phyloP scores from a whole-genome alignment of 2,329 filamentous ascomycete genomes.

The Penicillium concentricum region DNA sequence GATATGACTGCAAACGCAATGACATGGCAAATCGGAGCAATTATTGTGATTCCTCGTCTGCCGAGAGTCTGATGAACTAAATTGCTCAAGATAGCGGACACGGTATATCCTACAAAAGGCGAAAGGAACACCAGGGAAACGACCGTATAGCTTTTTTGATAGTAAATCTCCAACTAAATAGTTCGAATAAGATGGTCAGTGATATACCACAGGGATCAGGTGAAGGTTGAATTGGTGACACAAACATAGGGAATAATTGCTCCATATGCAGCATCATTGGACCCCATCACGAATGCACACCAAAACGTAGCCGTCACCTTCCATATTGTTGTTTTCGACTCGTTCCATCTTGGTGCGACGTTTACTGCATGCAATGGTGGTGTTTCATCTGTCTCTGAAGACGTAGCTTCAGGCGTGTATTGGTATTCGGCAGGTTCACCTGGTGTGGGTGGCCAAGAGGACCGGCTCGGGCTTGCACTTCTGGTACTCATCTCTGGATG shows the following conservation, averaged over 20 bases:
- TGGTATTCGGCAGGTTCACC: not conserved
- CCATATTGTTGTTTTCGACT: conserved; percentile 20
- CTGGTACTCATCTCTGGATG: not conserved
- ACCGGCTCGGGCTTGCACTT: not conserved
- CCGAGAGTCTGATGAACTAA: conserved; percentile 51
- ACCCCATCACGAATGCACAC: conserved; percentile 24
- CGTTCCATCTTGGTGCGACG: conserved; percentile 22
- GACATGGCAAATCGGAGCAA: conserved; percentile 47
- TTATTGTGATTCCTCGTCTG: conserved; percentile 69
- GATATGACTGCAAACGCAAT: conserved; percentile 31
- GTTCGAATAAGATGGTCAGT: not conserved
- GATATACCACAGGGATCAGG: not conserved
- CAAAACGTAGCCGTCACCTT: conserved; percentile 18
- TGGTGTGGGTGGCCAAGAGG: not conserved
- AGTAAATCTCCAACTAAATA: conserved; percentile 45
- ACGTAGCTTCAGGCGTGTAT: not conserved
- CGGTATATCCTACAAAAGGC: conserved; percentile 50
- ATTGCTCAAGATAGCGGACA: conserved; percentile 47
- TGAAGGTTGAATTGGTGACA: not conserved
- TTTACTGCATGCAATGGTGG: conserved; percentile 25
- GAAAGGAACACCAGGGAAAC: conserved; percentile 52
- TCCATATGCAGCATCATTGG: conserved; percentile 25
- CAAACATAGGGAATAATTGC: conserved; percentile 20
- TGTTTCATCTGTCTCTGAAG: conserved; percentile 13
- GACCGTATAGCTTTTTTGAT: conserved; percentile 41